Evolutionary conservation across 75 land plant species (phyloP).

Genomic region (Cryptomeria japonica): DNA sequence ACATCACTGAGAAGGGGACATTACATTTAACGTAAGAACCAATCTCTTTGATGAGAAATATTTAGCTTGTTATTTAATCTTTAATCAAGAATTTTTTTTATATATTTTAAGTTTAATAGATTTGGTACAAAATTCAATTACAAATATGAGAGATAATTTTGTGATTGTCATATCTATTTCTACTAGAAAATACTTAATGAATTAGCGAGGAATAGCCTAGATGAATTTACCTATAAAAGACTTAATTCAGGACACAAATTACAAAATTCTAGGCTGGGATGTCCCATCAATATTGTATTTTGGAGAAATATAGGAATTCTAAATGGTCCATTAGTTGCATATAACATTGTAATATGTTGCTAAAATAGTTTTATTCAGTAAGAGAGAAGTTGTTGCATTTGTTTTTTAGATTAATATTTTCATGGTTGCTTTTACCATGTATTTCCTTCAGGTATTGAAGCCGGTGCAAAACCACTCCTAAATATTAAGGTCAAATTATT

Average conservation of each 20-base stretch:
- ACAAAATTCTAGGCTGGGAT: no score
- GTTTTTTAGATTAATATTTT: not conserved
- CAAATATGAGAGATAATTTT: not conserved
- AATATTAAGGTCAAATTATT: constrained; percentile 27
- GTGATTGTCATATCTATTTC: not conserved
- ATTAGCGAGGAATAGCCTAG: not conserved
- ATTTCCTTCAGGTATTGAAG: constrained; percentile 24
- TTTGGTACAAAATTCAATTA: no score
- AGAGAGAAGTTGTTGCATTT: not conserved
- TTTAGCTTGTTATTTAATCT: no score
- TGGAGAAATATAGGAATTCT: not conserved
- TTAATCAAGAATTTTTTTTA: no score
- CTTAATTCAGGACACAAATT: no score
- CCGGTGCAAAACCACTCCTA: constrained; percentile 29
- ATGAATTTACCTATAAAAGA: not conserved
- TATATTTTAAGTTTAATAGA: not conserved
- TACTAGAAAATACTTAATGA: no score
- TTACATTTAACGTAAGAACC: no score
- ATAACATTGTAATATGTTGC: not conserved
- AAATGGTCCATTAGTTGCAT: not conserved
- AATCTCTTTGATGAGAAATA: no score
- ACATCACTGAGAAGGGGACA: no score
- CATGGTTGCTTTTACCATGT: not conserved
- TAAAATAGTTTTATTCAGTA: not conserved
- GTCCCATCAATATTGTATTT: not conserved